These are phyloP conservation scores for Trichocomaceae sp. DNA, from an alignment of 2,329 filamentous ascomycete species.

Conservation along the genomic window DNA sequence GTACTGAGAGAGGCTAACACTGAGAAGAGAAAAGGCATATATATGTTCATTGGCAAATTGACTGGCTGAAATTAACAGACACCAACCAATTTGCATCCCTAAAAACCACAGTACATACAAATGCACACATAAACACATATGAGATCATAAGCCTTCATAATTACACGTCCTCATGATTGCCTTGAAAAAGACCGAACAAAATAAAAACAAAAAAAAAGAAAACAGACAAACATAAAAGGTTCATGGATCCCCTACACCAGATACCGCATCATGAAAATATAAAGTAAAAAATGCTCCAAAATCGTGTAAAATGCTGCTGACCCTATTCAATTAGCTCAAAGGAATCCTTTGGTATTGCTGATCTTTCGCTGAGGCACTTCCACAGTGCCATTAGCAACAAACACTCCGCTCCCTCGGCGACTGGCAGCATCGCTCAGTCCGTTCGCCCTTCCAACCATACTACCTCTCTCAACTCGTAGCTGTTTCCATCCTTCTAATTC, in stretches of 20 bases:
- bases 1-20: neutral
- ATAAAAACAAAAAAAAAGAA: neutral
- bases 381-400: slow-evolving; percentile 30
- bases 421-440: slow-evolving; percentile 35
- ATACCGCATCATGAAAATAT: neutral
- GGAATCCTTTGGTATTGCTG: slow-evolving; percentile 72
- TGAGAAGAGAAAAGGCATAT: neutral
- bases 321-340: slow-evolving; percentile 37
- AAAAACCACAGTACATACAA: neutral
- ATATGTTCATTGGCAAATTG: neutral
- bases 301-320: neutral
- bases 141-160: neutral
- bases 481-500: slow-evolving; percentile 79
- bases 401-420: slow-evolving; percentile 33
- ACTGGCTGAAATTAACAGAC: neutral
- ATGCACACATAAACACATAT: neutral
- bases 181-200: neutral
- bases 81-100: neutral
- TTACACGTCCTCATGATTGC: neutral
- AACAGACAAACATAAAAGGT: neutral
- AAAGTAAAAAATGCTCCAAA: slow-evolving; percentile 3
- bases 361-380: slow-evolving; percentile 61
- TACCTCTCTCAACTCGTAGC: slow-evolving; percentile 57
- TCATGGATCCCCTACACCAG: neutral
- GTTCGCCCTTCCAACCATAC: slow-evolving; percentile 23